A percentile compares a stretch with the other conserved stretches of the same genome.
Evolutionary conservation across 176 grass and related monocot species (phyloP).

Genomic region (Musa troglodytarum): DNA sequence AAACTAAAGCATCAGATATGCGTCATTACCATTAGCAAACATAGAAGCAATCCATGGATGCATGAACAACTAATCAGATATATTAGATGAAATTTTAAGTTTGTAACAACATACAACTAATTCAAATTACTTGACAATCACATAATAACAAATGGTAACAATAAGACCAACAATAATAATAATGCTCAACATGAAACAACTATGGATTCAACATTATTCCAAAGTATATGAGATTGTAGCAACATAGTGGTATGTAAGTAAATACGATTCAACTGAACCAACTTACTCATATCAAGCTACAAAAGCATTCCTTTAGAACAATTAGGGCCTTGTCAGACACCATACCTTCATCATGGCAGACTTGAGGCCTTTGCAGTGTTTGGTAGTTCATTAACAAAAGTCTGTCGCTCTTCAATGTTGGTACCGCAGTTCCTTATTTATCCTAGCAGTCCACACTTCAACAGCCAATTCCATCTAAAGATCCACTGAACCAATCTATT

Average conservation of each 20-base stretch:
- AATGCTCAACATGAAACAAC: neutral
- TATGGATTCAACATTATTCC: neutral
- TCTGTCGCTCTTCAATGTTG: neutral
- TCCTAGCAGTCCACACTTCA: neutral
- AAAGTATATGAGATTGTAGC: neutral
- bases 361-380: neutral
- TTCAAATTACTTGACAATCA: too few species aligned
- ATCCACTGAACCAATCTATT: neutral
- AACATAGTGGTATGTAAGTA: neutral
- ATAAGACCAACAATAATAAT: neutral
- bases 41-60: neutral
- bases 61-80: too few species aligned
- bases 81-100: too few species aligned
- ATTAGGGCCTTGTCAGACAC: neutral
- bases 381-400: neutral
- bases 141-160: neutral
- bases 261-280: neutral
- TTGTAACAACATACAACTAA: too few species aligned
- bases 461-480: neutral
- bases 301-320: neutral
- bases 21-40: neutral
- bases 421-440: neutral
- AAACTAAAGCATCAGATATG: neutral
- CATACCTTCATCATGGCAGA: neutral
- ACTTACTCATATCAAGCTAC: neutral